Percentiles rank a stretch among this genome's conserved stretches.
These are phyloP conservation scores for Hypomontagnella monticulosa DNA, from an alignment of 495 filamentous ascomycete species.

Conservation along the genomic window DNA sequence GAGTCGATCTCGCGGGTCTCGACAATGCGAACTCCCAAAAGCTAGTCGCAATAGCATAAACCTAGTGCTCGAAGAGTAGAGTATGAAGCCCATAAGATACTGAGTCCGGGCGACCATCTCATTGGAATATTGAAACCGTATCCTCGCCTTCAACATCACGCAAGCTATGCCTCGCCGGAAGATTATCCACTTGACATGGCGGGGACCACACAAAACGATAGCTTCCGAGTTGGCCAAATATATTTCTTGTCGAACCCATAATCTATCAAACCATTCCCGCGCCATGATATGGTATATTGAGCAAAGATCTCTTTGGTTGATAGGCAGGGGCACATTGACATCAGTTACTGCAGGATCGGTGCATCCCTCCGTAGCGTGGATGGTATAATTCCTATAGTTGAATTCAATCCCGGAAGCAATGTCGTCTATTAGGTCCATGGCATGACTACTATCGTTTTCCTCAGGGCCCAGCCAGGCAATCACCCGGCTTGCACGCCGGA, in stretches of 20 bases:
- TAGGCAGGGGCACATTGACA: background rate
- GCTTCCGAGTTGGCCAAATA: conserved; percentile 18
- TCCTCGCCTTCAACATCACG: background rate
- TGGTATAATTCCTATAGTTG: background rate
- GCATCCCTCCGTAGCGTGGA: conserved; percentile 1
- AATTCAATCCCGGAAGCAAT: conserved; percentile 17
- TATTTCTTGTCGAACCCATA: conserved; percentile 37
- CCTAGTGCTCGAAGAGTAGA: background rate
- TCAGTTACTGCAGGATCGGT: background rate
- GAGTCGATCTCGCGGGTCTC: conserved; percentile 18
- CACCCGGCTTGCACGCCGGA: conserved; percentile 35
- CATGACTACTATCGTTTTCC: conserved; percentile 18
- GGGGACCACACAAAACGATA: conserved; percentile 15
- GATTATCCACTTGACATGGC: conserved; percentile 11
- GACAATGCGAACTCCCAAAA: conserved; percentile 1
- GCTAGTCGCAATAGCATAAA: background rate
- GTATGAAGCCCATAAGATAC: background rate
- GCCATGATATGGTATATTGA: conserved; percentile 19
- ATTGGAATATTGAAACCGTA: background rate
- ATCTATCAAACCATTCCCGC: conserved; percentile 24
- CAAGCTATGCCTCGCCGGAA: conserved; percentile 22
- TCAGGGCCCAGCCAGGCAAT: conserved; percentile 44
- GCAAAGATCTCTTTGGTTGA: background rate
- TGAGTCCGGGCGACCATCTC: background rate
- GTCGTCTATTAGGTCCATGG: conserved; percentile 21